These are phyloP conservation scores for Coccinonectria pachysandricola DNA, from an alignment of 2,329 filamentous ascomycete genomes.

Conservation along the genomic window DNA sequence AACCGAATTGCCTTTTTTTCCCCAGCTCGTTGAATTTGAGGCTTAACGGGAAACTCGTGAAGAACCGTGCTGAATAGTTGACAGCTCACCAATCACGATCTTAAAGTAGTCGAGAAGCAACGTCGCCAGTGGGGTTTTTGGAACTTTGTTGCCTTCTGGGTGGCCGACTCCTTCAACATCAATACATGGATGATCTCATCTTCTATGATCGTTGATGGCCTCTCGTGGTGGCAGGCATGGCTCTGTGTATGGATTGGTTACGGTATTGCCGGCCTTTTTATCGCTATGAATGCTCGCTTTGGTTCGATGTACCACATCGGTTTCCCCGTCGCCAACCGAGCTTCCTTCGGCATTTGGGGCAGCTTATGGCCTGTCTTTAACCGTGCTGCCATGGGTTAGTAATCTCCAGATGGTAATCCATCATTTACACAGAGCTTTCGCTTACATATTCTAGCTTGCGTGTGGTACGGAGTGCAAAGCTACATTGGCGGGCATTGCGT, in stretches of 20 bases:
- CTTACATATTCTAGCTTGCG: conserved; percentile 54
- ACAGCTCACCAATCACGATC: conserved; percentile 69
- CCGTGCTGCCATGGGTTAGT: conserved; percentile 62
- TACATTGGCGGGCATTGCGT: conserved; percentile 83
- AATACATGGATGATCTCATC: conserved; percentile 94
- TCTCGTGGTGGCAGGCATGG: conserved; percentile 90
- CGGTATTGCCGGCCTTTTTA: conserved; percentile 62
- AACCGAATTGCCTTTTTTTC: conserved; percentile 3
- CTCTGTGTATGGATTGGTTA: conserved; percentile 86
- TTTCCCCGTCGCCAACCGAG: conserved; percentile 69
- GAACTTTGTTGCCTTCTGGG: conserved; percentile 86
- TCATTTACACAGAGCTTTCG: too few species aligned
- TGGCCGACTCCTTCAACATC: conserved; percentile 78
- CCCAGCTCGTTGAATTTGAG: too few species aligned
- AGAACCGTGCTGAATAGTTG: conserved; percentile 8
- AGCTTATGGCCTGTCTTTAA: conserved; percentile 84
- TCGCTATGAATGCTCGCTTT: conserved; percentile 70
- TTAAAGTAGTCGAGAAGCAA: conserved; percentile 69
- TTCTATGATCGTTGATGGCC: conserved; percentile 64
- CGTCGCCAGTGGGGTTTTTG: conserved; percentile 75
- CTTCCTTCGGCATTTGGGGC: conserved; percentile 84
- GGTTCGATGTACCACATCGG: conserved; percentile 82
- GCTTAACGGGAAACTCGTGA: too few species aligned
- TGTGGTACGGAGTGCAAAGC: conserved; percentile 79
- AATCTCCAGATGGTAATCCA: background rate